A percentile compares a stretch with the other conserved stretches of the same genome.
Conservation (phyloP, 176 grass and related monocot species). For the Paspalum vaginatum region DNA sequence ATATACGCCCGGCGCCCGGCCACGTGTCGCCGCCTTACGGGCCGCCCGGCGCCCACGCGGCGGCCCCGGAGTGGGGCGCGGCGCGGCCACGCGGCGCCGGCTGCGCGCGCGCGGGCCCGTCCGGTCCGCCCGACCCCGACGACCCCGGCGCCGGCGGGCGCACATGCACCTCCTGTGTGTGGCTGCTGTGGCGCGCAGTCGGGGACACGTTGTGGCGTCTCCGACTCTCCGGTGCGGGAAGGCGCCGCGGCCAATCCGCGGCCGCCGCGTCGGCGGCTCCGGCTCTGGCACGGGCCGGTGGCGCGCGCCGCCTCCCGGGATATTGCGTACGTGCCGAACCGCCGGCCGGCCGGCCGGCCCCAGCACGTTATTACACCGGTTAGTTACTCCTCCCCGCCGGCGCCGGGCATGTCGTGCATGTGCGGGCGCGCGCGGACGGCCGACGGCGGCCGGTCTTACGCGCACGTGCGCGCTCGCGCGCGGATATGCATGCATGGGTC, state of each 20-base stretch:
- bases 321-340: too few species aligned
- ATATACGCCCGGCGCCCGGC: background rate
- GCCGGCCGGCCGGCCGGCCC: too few species aligned
- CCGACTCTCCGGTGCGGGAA: background rate
- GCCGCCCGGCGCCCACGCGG: background rate
- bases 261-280: background rate
- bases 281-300: background rate
- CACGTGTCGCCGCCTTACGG: background rate
- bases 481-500: too few species aligned
- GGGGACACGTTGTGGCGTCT: constrained; percentile 25
- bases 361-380: too few species aligned
- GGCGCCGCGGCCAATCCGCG: background rate
- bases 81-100: background rate
- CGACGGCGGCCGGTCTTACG: too few species aligned
- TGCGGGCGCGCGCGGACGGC: too few species aligned
- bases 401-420: too few species aligned
- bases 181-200: background rate
- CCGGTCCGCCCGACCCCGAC: too few species aligned
- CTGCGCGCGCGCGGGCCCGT: background rate
- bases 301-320: too few species aligned
- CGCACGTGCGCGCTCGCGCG: too few species aligned
- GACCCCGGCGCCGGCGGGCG: background rate
- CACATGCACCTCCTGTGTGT: background rate
- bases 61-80: background rate
- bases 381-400: too few species aligned